phyloP scores from a whole-genome alignment of 768 basidiomycete species.

The Solioccasus polychromus region DNA sequence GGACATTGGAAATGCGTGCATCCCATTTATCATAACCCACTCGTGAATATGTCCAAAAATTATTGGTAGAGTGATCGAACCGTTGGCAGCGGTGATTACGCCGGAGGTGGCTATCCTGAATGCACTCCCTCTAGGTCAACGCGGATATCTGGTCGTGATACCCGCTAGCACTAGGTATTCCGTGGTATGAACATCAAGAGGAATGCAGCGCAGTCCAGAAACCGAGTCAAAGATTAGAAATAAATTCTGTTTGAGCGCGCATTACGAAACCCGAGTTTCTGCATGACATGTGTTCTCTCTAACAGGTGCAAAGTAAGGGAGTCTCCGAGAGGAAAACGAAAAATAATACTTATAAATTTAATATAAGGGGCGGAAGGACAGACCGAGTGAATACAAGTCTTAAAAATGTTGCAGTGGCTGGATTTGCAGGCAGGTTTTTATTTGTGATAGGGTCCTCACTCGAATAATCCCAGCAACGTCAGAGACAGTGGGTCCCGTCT shows the following conservation, averaged over 20 bases:
- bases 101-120: conserved; percentile 13
- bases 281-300: no score
- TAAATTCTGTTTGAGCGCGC: conserved; percentile 28
- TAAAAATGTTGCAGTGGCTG: conserved; percentile 16
- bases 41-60: no score
- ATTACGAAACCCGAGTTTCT: conserved; percentile 21
- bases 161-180: no score
- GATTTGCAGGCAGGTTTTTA: conserved; percentile 7
- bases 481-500: conserved; percentile 11
- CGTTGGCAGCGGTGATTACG: background rate
- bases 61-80: no score
- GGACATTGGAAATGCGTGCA: no score
- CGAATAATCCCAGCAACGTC: conserved; percentile 7
- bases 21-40: no score
- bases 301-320: no score
- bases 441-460: background rate
- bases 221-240: conserved; percentile 10
- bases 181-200: conserved; percentile 18
- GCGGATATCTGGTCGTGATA: no score
- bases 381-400: conserved; percentile 5
- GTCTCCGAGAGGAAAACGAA: conserved; percentile 1
- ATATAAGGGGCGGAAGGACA: no score
- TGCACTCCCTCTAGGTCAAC: conserved; percentile 15
- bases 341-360: no score
- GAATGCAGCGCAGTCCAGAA: conserved; percentile 3